Conservation (phyloP, 139 green algal species). For the Chlamydomonas incerta region DNA sequence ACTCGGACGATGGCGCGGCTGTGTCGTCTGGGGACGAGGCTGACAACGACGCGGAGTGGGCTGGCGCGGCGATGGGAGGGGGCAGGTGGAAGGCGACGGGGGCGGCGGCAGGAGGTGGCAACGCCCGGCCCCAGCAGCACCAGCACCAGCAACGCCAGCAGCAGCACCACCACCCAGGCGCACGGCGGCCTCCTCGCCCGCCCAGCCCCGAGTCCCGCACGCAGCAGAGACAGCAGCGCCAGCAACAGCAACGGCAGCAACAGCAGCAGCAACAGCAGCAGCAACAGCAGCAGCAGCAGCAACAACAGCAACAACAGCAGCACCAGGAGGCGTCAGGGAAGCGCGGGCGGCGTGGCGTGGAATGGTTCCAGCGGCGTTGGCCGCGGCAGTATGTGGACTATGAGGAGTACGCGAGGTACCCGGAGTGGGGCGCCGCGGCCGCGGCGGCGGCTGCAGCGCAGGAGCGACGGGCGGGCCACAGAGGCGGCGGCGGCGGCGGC, state of each 20-base stretch:
- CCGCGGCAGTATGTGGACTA: conserved; percentile 14
- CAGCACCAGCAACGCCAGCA: neutral
- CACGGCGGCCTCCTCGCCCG: too few relatives aligned
- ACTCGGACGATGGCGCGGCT: too few relatives aligned
- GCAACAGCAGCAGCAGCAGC: neutral
- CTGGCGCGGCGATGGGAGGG: too few relatives aligned
- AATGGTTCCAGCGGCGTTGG: conserved; percentile 16
- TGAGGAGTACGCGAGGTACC: neutral
- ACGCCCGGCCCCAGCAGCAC: too few relatives aligned
- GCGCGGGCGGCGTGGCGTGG: neutral
- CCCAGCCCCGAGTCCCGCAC: neutral
- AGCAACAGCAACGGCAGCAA: neutral
- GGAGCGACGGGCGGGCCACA: too few relatives aligned
- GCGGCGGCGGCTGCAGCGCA: neutral
- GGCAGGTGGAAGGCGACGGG: neutral
- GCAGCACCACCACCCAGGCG: neutral
- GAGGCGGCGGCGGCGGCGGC: neutral
- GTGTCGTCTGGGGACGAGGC: too few relatives aligned
- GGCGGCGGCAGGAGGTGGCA: too few relatives aligned
- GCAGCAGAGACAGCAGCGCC: neutral
- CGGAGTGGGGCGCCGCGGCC: neutral
- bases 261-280: neutral
- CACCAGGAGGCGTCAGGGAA: neutral
- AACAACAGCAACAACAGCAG: neutral
- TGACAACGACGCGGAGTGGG: too few relatives aligned